Evolutionary conservation across 163 green algal genomes (phyloP), one percentile per base, ranked within the genome.

Genomic region (Scenedesmus sp.): DNA sequence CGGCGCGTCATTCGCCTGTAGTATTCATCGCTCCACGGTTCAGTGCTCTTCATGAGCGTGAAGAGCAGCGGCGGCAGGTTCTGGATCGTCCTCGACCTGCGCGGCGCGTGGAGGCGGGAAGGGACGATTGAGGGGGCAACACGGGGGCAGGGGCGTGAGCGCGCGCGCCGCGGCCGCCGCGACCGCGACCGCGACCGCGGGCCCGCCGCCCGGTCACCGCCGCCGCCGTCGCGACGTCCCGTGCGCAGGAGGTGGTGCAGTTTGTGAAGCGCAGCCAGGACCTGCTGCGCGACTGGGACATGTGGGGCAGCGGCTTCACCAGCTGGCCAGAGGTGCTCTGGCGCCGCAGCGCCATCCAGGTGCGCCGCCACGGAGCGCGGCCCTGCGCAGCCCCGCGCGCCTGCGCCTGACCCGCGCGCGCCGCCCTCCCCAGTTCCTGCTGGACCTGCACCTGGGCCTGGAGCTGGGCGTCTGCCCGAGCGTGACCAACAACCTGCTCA

Each of bases 11-110:
- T n/a, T n/a, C n/a, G n/a, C n/a, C n/a, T n/a, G n/a, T n/a, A n/a
- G n/a, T n/a, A n/a, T n/a, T 92, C 82, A 63, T 97, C 91, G 48
- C 34, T 85, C 74, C 86, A 91, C 0, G 93, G 93, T 86, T 97
- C 93, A 14, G 93, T 97, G 36, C 84, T 90, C 87, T 97, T 97
- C 90, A 97, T 96, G 20, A 97, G 84, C 11, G 89, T 95, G 80
- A 94, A 95, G 2, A 97, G 58, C 18, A 81, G 75, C 0, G 92
- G 85, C n/a, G 93, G 92, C 47, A 97, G 86, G 67, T 90, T 92
- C 83, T 97, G 92, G 65, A 95, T 94, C 26, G 89, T 89, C 60
- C 85, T 77, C 10, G 84, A 91, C 71, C 85, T 89, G 81, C 47
- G 45, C 10, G 6, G 39, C 39, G n/a, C n/a, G n/a, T n/a, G n/a